Evolutionary conservation across 2,329 filamentous ascomycete species (phyloP).

Genomic region (Beauveria brongniartii): DNA sequence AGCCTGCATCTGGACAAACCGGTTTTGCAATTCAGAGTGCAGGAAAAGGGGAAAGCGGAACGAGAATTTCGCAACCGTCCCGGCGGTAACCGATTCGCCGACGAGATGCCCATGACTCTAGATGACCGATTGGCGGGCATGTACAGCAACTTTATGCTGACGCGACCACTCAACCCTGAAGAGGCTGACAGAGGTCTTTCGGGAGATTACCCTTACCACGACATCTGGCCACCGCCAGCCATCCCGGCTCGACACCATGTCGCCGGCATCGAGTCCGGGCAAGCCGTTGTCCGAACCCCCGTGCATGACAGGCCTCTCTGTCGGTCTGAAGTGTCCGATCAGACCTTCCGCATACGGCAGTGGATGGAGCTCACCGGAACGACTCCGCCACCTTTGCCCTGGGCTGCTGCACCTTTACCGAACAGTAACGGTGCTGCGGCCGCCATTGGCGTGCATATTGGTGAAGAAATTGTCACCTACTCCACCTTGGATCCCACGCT

Average conservation of each 20-base stretch:
- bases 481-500: slow-evolving; percentile 61
- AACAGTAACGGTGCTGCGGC: slow-evolving; percentile 19
- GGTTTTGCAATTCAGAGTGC: slow-evolving; percentile 47
- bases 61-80: slow-evolving; percentile 16
- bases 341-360: slow-evolving; percentile 64
- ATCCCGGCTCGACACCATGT: slow-evolving; percentile 57
- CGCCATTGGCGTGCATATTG: slow-evolving; percentile 37
- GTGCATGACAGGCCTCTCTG: slow-evolving; percentile 34
- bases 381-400: slow-evolving; percentile 19
- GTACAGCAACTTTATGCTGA: slow-evolving; percentile 61
- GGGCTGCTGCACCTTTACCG: slow-evolving; percentile 23
- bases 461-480: slow-evolving; percentile 53
- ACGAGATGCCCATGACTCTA: slow-evolving; percentile 46
- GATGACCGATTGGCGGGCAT: slow-evolving; percentile 40
- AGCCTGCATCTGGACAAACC: slow-evolving; percentile 68
- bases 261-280: slow-evolving; percentile 22
- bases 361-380: slow-evolving; percentile 61
- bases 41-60: slow-evolving; percentile 15
- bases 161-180: slow-evolving; percentile 38
- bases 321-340: slow-evolving; percentile 55
- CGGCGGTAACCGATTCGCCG: slow-evolving; percentile 33
- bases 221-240: slow-evolving; percentile 68
- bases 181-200: slow-evolving; percentile 23
- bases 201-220: slow-evolving; percentile 34
- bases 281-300: slow-evolving; percentile 19